Percentiles rank a stretch among this genome's conserved stretches.
Evolutionary conservation across 805 yeast genomes (phyloP).

Genomic region (Candida andamanensis): DNA sequence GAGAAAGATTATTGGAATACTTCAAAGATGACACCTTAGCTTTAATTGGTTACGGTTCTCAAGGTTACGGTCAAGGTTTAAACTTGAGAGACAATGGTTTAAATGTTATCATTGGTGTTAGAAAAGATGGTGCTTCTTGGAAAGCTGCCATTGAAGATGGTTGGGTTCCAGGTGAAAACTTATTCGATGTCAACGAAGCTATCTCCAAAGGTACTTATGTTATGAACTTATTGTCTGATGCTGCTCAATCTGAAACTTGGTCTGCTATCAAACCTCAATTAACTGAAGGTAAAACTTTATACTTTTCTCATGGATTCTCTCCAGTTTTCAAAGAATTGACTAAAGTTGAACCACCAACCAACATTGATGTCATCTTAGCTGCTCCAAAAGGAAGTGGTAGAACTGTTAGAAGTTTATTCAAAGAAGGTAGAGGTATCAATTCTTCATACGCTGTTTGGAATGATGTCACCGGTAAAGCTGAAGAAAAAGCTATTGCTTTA

Average conservation of each 20-base stretch:
- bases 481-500: slow-evolving; percentile 96
- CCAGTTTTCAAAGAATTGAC: slow-evolving; percentile 98
- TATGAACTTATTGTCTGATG: slow-evolving; percentile 98
- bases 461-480: slow-evolving; percentile 98
- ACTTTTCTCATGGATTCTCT: slow-evolving; percentile 99
- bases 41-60: slow-evolving; percentile 98
- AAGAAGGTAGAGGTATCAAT: slow-evolving; percentile 99
- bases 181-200: slow-evolving; percentile 93
- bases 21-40: slow-evolving; percentile 98
- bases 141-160: slow-evolving; percentile 99
- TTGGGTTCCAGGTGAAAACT: slow-evolving; percentile 99
- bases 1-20: slow-evolving; percentile 90
- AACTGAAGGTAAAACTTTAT: slow-evolving; percentile 95
- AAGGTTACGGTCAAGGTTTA: slow-evolving; percentile 99
- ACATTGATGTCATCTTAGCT: slow-evolving; percentile 94
- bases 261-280: slow-evolving; percentile 75
- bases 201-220: slow-evolving; percentile 85
- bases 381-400: slow-evolving; percentile 99
- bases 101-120: slow-evolving; percentile 96
- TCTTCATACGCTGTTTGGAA: slow-evolving; percentile 99
- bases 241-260: slow-evolving; percentile 99
- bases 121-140: slow-evolving; percentile 99
- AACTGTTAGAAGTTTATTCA: slow-evolving; percentile 98
- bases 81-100: slow-evolving; percentile 99
- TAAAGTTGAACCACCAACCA: slow-evolving; percentile 89